Evolutionary conservation across 1,284 basidiomycete genomes (phyloP).

Genomic region (Singerocomus inundabilis): DNA sequence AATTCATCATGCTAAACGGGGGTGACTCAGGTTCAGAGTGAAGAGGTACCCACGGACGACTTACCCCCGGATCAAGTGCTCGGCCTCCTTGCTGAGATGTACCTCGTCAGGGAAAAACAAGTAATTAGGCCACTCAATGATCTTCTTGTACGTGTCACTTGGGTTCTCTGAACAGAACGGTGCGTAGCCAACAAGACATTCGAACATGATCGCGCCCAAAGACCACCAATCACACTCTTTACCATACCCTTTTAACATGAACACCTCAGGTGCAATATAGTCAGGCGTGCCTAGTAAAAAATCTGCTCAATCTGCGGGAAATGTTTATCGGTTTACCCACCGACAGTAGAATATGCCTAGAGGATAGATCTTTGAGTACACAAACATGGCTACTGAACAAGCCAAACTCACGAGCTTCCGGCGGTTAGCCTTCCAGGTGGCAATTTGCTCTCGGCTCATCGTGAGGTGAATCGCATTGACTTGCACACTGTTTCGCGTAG

Average conservation of each 20-base stretch:
- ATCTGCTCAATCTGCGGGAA: conserved; percentile 2
- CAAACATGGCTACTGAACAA: neutral
- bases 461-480: conserved; percentile 95
- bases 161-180: conserved; percentile 98
- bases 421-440: conserved; percentile 98
- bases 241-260: conserved; percentile 95
- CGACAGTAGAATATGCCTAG: conserved; percentile 96
- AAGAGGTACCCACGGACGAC: conserved; percentile 18
- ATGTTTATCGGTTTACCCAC: conserved; percentile 41
- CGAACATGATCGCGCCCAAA: conserved; percentile 96
- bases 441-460: conserved; percentile 93
- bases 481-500: conserved; percentile 88
- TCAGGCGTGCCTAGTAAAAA: conserved; percentile 36
- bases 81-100: conserved; percentile 88
- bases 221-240: conserved; percentile 99
- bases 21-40: conserved; percentile 6
- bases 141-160: conserved; percentile 98
- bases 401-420: conserved; percentile 77
- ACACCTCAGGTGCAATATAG: conserved; percentile 98
- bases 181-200: conserved; percentile 96
- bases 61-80: conserved; percentile 84
- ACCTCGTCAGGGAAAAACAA: conserved; percentile 96
- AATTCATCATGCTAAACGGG: conserved; percentile 72
- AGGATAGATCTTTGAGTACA: conserved; percentile 12
- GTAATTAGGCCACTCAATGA: conserved; percentile 92